phyloP scores from a whole-genome alignment of 352 stramenopile genomes.

The Pythium insidiosum region DNA sequence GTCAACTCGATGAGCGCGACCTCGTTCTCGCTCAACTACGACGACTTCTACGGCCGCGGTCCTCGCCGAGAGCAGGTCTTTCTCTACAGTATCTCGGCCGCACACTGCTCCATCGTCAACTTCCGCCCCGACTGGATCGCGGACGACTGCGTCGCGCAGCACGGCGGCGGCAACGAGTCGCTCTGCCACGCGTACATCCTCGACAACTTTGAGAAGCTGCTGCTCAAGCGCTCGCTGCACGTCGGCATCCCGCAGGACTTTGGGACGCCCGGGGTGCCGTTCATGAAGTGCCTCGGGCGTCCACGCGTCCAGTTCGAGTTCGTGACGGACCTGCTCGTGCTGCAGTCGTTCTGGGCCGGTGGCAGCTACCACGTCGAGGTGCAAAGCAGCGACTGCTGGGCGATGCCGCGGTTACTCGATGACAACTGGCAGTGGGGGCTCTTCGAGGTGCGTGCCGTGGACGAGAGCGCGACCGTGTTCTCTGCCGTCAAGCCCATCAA shows the following conservation, averaged over 20 bases:
- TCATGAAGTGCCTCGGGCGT: slow-evolving; percentile 18
- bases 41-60: slow-evolving; percentile 24
- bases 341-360: slow-evolving; percentile 25
- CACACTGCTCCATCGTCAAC: slow-evolving; percentile 28
- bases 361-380: slow-evolving; percentile 26
- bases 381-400: slow-evolving; percentile 26
- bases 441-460: slow-evolving; percentile 10
- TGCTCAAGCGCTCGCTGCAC: slow-evolving; percentile 12
- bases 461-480: slow-evolving; percentile 7
- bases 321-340: slow-evolving; percentile 22
- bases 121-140: slow-evolving; percentile 17
- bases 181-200: slow-evolving; percentile 21
- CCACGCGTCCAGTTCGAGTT: slow-evolving; percentile 15
- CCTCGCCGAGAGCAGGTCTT: slow-evolving; percentile 17
- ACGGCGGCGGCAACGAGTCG: slow-evolving; percentile 5
- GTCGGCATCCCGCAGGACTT: slow-evolving; percentile 18
- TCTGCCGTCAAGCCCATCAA: slow-evolving; percentile 7
- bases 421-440: slow-evolving; percentile 12
- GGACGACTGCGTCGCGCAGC: background rate
- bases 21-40: slow-evolving; percentile 14
- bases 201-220: slow-evolving; percentile 20
- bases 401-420: slow-evolving; percentile 4
- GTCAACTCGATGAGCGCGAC: slow-evolving; percentile 25
- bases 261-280: slow-evolving; percentile 13
- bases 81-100: slow-evolving; percentile 27